Evolutionary conservation across 2,329 filamentous ascomycete genomes (phyloP).

Genomic region (Metarhizium brunneum): DNA sequence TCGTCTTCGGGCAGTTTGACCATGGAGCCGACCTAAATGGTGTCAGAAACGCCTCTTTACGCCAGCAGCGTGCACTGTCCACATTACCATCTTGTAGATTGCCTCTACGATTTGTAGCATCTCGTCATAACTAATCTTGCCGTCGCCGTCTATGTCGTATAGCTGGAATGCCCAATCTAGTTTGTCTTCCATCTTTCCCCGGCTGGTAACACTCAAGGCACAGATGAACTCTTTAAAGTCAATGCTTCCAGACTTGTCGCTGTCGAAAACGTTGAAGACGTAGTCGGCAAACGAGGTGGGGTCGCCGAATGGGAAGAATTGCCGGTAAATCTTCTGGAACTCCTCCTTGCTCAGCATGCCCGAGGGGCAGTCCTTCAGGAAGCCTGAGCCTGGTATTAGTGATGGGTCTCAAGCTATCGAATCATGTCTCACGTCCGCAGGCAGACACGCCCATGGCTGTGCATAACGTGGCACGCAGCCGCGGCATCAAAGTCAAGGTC

Average conservation of each 20-base stretch:
- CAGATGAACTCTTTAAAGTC: constrained; percentile 99
- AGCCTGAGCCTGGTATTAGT: constrained; percentile 50
- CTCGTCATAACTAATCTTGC: constrained; percentile 98
- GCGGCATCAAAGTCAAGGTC: not conserved
- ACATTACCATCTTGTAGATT: constrained; percentile 94
- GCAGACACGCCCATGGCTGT: not conserved
- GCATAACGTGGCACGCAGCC: not conserved
- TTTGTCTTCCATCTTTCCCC: constrained; percentile 99
- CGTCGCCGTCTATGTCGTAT: constrained; percentile 97
- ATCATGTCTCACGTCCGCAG: not conserved
- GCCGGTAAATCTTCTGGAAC: constrained; percentile 99
- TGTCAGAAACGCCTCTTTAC: not conserved
- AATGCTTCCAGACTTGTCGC: constrained; percentile 93
- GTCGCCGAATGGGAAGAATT: constrained; percentile 98
- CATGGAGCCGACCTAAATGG: constrained; percentile 86
- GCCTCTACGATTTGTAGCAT: constrained; percentile 98
- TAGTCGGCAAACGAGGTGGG: constrained; percentile 97
- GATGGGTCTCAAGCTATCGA: not conserved
- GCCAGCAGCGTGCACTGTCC: not conserved
- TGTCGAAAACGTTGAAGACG: constrained; percentile 98
- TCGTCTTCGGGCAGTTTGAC: constrained; percentile 98
- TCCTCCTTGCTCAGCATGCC: constrained; percentile 97
- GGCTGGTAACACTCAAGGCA: constrained; percentile 89
- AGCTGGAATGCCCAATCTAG: constrained; percentile 98
- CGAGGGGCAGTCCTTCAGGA: constrained; percentile 95